phyloP scores from a whole-genome alignment of 2,329 filamentous ascomycete genomes.

The Leptographium procerum region DNA sequence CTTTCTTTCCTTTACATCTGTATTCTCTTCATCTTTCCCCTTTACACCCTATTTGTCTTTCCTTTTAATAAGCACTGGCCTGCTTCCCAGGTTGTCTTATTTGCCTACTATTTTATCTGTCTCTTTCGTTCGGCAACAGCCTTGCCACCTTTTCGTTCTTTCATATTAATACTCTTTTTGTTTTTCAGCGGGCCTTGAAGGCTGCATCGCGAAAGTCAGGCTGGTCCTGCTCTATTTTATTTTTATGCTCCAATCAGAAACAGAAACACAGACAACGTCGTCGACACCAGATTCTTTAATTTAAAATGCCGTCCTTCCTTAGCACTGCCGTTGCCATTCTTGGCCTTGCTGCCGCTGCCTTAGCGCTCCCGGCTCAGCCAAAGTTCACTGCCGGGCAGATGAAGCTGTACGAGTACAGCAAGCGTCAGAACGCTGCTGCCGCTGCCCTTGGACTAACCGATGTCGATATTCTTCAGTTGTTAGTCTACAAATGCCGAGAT shows the following conservation, averaged over 20 bases:
- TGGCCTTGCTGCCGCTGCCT: conserved; percentile 31
- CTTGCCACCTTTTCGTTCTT: conserved; percentile 10
- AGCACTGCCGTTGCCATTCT: conserved; percentile 31
- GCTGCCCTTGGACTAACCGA: conserved; percentile 35
- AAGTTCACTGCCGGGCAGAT: conserved; percentile 33
- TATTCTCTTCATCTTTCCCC: conserved; percentile 5
- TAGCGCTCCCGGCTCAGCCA: conserved; percentile 33
- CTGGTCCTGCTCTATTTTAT: conserved; percentile 24
- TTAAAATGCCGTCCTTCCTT: conserved; percentile 34
- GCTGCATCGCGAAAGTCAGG: conserved; percentile 24
- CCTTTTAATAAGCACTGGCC: conserved; percentile 37
- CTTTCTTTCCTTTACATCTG: conserved; percentile 2
- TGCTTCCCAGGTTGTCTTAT: conserved; percentile 27
- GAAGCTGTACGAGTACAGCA: conserved; percentile 34
- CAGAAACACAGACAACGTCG: conserved; percentile 14
- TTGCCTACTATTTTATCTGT: not conserved
- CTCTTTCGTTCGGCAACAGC: conserved; percentile 6
- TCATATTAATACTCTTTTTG: conserved; percentile 15
- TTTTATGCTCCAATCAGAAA: conserved; percentile 11
- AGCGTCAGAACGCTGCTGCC: conserved; percentile 38
- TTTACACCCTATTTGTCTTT: conserved; percentile 15
- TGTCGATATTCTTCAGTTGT: conserved; percentile 49
- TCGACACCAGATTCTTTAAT: conserved; percentile 2
- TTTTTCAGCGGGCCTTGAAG: conserved; percentile 19
- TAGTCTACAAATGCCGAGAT: conserved; percentile 16